A percentile compares a stretch with the other conserved stretches of the same genome.
phyloP scores from a whole-genome alignment of 1,284 basidiomycete genomes.

The Sphagnurus paluster region DNA sequence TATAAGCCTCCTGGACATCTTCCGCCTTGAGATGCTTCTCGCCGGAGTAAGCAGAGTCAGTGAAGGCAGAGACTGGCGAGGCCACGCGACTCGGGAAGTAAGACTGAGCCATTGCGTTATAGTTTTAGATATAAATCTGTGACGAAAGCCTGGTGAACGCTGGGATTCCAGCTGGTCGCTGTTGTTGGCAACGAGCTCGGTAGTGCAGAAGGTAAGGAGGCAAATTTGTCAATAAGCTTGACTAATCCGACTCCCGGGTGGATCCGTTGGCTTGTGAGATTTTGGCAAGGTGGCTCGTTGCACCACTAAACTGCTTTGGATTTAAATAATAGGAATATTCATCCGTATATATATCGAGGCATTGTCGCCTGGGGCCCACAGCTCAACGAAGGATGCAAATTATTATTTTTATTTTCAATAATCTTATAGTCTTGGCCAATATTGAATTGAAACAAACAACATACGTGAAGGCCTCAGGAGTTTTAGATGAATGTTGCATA shows the following conservation, averaged over 20 bases:
- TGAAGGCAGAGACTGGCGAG: slow-evolving; percentile 29
- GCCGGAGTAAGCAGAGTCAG: slow-evolving; percentile 27
- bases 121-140: slow-evolving; percentile 6
- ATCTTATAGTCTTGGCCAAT: no score
- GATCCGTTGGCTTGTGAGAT: slow-evolving; percentile 4
- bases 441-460: no score
- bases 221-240: slow-evolving; percentile 15
- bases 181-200: slow-evolving; percentile 12
- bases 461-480: no score
- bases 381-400: no score
- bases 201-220: slow-evolving; percentile 6
- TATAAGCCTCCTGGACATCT: slow-evolving; percentile 72
- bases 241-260: slow-evolving; percentile 17
- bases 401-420: no score
- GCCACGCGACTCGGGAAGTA: slow-evolving; percentile 39
- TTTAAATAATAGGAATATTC: no score
- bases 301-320: no score
- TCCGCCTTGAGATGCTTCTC: slow-evolving; percentile 56
- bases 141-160: slow-evolving; percentile 1
- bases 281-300: no score
- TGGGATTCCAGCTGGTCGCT: slow-evolving; percentile 15
- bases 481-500: no score
- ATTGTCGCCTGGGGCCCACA: no score
- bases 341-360: no score
- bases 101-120: slow-evolving; percentile 41